These are phyloP conservation scores for Trebouxia sp. DNA, from an alignment of 139 green algal genomes.

Conservation along the genomic window DNA sequence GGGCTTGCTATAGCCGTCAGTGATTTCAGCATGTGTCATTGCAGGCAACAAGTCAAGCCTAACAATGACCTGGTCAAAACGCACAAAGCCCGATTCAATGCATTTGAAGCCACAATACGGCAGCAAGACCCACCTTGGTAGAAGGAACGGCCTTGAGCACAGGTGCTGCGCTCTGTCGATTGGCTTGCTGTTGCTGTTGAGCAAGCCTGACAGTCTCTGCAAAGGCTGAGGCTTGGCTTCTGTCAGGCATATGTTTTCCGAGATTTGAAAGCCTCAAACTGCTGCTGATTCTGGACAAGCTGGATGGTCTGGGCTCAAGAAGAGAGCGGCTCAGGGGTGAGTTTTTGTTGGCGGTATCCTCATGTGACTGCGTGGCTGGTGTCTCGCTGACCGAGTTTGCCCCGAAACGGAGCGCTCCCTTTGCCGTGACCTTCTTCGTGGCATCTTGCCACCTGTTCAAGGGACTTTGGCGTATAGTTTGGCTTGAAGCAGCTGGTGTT, in stretches of 20 bases:
- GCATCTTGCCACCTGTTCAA: background rate
- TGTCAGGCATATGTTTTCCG: background rate
- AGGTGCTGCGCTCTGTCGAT: slow-evolving; percentile 24
- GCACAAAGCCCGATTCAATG: background rate
- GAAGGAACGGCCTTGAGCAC: slow-evolving; percentile 20
- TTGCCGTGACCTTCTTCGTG: background rate
- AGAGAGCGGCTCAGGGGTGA: too few relatives aligned
- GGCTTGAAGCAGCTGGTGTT: background rate
- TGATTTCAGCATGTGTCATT: background rate
- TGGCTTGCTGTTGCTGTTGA: slow-evolving; percentile 2
- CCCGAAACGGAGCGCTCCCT: background rate
- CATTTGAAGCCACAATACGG: background rate
- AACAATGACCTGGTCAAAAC: background rate
- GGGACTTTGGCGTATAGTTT: background rate
- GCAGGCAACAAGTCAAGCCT: background rate
- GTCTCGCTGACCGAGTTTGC: background rate
- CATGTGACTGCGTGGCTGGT: background rate
- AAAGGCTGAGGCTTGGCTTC: background rate
- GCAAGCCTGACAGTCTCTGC: slow-evolving; percentile 3
- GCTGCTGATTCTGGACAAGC: background rate
- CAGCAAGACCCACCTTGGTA: background rate
- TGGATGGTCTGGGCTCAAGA: too few relatives aligned
- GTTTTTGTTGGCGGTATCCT: background rate
- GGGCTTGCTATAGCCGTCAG: background rate
- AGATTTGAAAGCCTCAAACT: background rate